These are phyloP conservation scores for Quercus cerris DNA, from an alignment of 306 rosid species.

Conservation along the genomic window DNA sequence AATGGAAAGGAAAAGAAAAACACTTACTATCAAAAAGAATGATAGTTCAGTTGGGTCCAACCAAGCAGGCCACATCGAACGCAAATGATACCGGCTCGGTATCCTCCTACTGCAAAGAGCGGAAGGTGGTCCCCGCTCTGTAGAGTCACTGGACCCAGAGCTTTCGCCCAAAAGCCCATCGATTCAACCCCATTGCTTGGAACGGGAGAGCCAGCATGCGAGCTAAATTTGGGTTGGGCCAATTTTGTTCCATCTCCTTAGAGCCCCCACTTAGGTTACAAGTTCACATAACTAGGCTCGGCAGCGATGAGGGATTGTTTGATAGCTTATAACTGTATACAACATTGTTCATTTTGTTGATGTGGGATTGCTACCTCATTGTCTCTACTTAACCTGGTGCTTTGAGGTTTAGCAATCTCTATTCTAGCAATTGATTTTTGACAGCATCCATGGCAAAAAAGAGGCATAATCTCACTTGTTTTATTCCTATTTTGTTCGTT, in stretches of 20 bases:
- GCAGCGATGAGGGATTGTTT: neutral
- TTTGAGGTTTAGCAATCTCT: too few species aligned
- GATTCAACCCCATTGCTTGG: neutral
- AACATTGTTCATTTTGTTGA: neutral
- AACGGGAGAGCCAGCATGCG: neutral
- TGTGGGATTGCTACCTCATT: neutral
- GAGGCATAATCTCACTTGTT: too few species aligned
- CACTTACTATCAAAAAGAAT: too few species aligned
- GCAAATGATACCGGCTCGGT: neutral
- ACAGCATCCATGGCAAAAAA: too few species aligned
- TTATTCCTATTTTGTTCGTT: too few species aligned
- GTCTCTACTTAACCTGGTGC: too few species aligned
- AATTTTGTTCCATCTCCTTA: neutral
- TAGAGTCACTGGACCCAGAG: neutral
- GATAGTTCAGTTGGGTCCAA: neutral
- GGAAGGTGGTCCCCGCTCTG: conserved; percentile 34
- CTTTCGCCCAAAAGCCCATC: neutral
- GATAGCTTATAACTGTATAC: neutral
- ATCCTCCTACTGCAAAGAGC: conserved; percentile 24
- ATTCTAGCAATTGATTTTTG: too few species aligned
- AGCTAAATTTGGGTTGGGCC: fast-evolving
- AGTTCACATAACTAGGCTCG: neutral
- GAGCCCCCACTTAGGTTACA: conserved; percentile 5
- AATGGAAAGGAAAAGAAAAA: neutral
- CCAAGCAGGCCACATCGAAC: neutral